phyloP scores from a whole-genome alignment of 345 rosid genomes.

The Eucalyptus regnans region DNA sequence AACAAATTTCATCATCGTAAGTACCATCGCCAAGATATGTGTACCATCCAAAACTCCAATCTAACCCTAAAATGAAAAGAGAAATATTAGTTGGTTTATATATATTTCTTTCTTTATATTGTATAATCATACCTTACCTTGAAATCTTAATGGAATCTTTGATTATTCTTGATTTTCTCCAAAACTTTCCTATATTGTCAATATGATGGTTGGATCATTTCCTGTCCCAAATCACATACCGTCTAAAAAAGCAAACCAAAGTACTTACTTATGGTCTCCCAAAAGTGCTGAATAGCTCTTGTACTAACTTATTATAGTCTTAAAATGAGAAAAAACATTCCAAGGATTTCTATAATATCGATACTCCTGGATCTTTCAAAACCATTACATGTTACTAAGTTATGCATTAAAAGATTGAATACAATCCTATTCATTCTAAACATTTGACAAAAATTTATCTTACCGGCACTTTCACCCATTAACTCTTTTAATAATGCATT shows the following conservation, averaged over 20 bases:
- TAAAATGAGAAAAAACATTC: not conserved
- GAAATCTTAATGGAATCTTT: not conserved
- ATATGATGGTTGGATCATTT: not conserved
- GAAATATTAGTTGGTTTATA: not conserved
- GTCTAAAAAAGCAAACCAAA: not conserved
- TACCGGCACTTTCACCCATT: fast-evolving
- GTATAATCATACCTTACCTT: not conserved
- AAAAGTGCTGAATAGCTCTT: not conserved
- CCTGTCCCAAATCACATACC: not conserved
- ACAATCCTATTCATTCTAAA: not conserved
- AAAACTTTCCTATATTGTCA: not conserved
- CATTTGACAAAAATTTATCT: not conserved
- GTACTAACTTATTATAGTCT: not conserved
- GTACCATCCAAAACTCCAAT: not conserved
- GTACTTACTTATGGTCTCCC: not conserved
- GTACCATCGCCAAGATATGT: not conserved
- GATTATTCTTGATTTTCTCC: not conserved
- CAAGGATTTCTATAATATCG: not conserved
- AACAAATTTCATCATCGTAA: not conserved
- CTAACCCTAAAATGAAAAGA: not conserved
- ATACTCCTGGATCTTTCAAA: not conserved
- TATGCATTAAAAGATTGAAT: not conserved
- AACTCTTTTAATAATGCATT: not conserved
- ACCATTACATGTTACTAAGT: not conserved
- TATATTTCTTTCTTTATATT: not conserved